These are phyloP conservation scores for Primulina tabacum DNA, from an alignment of 257 asterid species.

Conservation along the genomic window DNA sequence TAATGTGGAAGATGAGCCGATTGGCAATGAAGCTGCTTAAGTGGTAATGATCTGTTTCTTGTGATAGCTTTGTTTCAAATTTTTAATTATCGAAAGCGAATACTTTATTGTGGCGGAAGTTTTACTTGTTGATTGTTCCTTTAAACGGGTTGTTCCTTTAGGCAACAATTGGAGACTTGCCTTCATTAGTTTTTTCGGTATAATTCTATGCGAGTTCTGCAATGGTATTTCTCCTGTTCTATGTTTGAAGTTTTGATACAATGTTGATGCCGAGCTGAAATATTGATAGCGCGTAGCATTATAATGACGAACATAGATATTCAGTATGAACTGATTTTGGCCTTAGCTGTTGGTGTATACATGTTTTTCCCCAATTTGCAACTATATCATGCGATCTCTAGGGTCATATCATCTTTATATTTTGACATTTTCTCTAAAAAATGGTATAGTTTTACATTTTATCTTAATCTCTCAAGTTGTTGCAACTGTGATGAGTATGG, in stretches of 20 bases:
- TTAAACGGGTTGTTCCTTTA: not conserved
- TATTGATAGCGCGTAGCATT: not conserved
- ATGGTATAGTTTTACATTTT: too few relatives aligned
- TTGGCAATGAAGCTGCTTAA: slow-evolving; percentile 43
- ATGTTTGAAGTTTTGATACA: not conserved
- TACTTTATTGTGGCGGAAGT: not conserved
- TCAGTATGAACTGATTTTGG: not conserved
- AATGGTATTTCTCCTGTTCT: not conserved
- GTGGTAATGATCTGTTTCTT: slow-evolving; percentile 27
- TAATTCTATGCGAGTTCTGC: not conserved
- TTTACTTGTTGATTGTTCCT: not conserved
- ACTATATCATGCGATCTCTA: too few relatives aligned
- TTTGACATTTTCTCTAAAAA: too few relatives aligned
- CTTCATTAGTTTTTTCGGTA: not conserved
- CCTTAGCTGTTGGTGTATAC: too few relatives aligned
- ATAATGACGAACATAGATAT: not conserved
- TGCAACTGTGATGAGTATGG: too few relatives aligned
- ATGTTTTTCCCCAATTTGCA: too few relatives aligned
- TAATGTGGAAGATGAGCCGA: slow-evolving; percentile 51
- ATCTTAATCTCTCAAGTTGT: too few relatives aligned
- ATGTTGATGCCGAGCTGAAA: not conserved
- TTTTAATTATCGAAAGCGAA: not conserved
- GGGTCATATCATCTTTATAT: too few relatives aligned
- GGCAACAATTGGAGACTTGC: not conserved
- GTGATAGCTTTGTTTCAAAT: not conserved